Base-by-base conservation (phyloP, 495 filamentous ascomycete species). In the Xylaria palmicola region DNA sequence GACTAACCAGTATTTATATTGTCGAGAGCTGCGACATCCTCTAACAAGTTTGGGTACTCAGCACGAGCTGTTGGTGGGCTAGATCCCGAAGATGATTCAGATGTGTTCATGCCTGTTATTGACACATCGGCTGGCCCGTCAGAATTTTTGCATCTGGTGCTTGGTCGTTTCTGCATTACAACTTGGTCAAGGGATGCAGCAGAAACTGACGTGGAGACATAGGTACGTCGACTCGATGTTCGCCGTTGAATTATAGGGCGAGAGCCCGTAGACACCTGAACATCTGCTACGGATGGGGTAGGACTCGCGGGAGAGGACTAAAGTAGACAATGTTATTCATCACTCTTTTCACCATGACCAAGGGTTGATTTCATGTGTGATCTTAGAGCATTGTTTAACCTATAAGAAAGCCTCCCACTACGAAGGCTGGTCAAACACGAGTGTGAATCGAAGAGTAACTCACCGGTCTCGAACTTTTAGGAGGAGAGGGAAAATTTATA, bases 401-500 rank as follows among this genome's bases (percentile, higher is more conserved):
- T n/a, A n/a, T n/a, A n/a, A n/a, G n/a, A n/a, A n/a, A n/a, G n/a
- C n/a, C n/a, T n/a, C n/a, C n/a, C n/a, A n/a, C n/a, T n/a, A n/a
- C n/a, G n/a, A n/a, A n/a, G n/a, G n/a, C n/a, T n/a, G n/a, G n/a
- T n/a, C n/a, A n/a, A n/a, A n/a, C n/a, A n/a, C n/a, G n/a, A n/a
- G n/a, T n/a, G n/a, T n/a, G n/a, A n/a, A n/a, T n/a, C n/a, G n/a
- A n/a, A n/a, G n/a, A n/a, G n/a, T n/a, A n/a, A n/a, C n/a, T n/a
- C n/a, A n/a, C n/a, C 32, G 66, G 56, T 13, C 60, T 47, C 5
- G 63, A 57, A 4, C 44, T 26, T 48, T 57, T 63, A 15, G 67
- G 67, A n/a, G 67, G 67, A 20, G 49, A 51, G 19, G 67, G 67
- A 22, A 69, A 69, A 5, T 44, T 57, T 36, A 69, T 64, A 8